Percentiles rank a stretch among this genome's conserved stretches.
Conservation (phyloP, 1,284 basidiomycete genomes). For the Trichosporon sp. region DNA sequence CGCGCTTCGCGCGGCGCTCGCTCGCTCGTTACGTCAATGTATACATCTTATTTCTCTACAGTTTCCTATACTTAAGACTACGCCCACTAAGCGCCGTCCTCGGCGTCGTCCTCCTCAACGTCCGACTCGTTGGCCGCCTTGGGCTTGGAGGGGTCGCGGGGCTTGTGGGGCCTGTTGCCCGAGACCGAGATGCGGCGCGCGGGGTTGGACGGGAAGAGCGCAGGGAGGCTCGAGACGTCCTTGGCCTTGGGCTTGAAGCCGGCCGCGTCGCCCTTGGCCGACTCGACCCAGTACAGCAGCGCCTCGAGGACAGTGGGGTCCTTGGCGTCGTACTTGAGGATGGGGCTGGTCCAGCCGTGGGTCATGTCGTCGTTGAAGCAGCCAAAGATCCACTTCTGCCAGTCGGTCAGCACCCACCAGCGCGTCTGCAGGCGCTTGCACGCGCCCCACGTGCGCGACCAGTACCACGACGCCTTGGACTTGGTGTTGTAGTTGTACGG, state of each 20-base stretch:
- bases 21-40: neutral
- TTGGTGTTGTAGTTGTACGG: slow-evolving; percentile 49
- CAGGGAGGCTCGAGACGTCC: slow-evolving; percentile 32
- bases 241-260: slow-evolving; percentile 20
- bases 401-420: slow-evolving; percentile 50
- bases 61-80: neutral
- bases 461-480: slow-evolving; percentile 51
- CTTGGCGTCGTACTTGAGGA: slow-evolving; percentile 31
- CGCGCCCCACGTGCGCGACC: slow-evolving; percentile 47
- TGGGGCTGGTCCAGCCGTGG: slow-evolving; percentile 42
- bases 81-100: slow-evolving; percentile 16
- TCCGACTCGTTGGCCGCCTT: slow-evolving; percentile 46
- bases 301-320: slow-evolving; percentile 42
- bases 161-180: slow-evolving; percentile 14
- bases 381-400: slow-evolving; percentile 51
- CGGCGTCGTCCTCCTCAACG: slow-evolving; percentile 48
- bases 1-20: neutral
- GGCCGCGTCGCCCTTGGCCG: slow-evolving; percentile 17
- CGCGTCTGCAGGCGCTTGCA: slow-evolving; percentile 44
- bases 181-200: slow-evolving; percentile 38
- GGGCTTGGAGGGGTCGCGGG: slow-evolving; percentile 25
- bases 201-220: slow-evolving; percentile 48
- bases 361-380: slow-evolving; percentile 42
- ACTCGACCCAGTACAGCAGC: slow-evolving; percentile 48
- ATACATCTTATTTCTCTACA: neutral